Percentiles rank a stretch among this genome's conserved stretches.
These are phyloP conservation scores for Annulohypoxylon moriforme DNA, from an alignment of 495 filamentous ascomycete species.

Conservation along the genomic window DNA sequence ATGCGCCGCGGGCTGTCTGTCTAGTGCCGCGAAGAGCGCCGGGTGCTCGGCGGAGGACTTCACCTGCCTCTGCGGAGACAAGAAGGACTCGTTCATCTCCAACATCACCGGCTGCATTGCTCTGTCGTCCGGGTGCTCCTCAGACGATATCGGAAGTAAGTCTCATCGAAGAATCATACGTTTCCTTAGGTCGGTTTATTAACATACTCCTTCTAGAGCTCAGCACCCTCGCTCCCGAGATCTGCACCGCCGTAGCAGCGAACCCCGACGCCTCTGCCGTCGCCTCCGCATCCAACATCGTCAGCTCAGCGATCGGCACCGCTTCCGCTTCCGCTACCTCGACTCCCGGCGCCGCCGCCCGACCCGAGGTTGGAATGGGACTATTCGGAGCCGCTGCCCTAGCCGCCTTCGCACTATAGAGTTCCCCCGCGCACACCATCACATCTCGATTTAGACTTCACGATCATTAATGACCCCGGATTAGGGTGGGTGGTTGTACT, in stretches of 20 bases:
- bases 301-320: constrained; percentile 42
- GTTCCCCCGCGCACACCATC: background rate
- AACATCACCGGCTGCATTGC: constrained; percentile 39
- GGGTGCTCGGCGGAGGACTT: constrained; percentile 45
- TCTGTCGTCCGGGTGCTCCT: constrained; percentile 26
- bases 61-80: constrained; percentile 41
- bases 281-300: constrained; percentile 43
- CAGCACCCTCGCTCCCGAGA: constrained; percentile 33
- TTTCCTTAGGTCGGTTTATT: background rate
- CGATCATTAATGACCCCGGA: constrained; percentile 32
- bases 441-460: constrained; percentile 17
- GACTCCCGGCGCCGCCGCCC: constrained; percentile 35
- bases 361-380: constrained; percentile 42
- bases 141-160: constrained; percentile 43
- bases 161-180: background rate
- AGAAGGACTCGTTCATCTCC: constrained; percentile 24
- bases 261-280: constrained; percentile 46
- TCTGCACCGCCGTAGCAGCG: constrained; percentile 40
- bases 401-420: constrained; percentile 37
- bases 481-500: constrained; percentile 25
- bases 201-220: constrained; percentile 35
- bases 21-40: constrained; percentile 26
- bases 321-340: constrained; percentile 26
- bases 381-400: constrained; percentile 41
- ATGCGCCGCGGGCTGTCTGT: constrained; percentile 45